Conservation (phyloP, 2,329 filamentous ascomycete genomes). For the Colletotrichum sp. region DNA sequence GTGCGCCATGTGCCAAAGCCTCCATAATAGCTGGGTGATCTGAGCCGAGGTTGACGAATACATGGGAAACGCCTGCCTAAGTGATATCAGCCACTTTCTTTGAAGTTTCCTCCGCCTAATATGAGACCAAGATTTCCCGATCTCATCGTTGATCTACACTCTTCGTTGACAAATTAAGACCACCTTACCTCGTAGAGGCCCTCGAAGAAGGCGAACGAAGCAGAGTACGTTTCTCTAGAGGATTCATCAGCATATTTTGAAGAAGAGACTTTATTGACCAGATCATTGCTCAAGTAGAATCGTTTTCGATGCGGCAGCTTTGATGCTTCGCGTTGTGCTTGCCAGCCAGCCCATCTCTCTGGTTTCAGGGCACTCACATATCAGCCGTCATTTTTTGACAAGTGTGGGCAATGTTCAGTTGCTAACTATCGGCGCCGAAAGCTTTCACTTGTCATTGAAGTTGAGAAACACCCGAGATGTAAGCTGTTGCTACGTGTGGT, state of each 20-base stretch:
- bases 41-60: slow-evolving; percentile 66
- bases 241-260: background rate
- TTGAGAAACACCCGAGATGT: background rate
- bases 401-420: background rate
- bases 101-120: background rate
- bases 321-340: background rate
- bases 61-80: slow-evolving; percentile 61
- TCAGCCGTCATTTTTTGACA: background rate
- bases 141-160: background rate
- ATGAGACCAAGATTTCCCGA: accelerated
- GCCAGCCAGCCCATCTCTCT: background rate
- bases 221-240: slow-evolving; percentile 64
- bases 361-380: background rate
- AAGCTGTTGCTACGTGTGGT: background rate
- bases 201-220: slow-evolving; percentile 84
- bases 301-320: background rate
- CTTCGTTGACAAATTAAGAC: background rate
- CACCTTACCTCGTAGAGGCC: slow-evolving; percentile 69
- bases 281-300: background rate
- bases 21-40: slow-evolving; percentile 76
- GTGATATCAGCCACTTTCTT: background rate
- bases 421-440: background rate
- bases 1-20: slow-evolving; percentile 74
- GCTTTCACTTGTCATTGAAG: background rate
- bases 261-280: background rate